Evolutionary conservation across 345 rosid genomes (phyloP).

Genomic region (Orychophragmus violaceus): DNA sequence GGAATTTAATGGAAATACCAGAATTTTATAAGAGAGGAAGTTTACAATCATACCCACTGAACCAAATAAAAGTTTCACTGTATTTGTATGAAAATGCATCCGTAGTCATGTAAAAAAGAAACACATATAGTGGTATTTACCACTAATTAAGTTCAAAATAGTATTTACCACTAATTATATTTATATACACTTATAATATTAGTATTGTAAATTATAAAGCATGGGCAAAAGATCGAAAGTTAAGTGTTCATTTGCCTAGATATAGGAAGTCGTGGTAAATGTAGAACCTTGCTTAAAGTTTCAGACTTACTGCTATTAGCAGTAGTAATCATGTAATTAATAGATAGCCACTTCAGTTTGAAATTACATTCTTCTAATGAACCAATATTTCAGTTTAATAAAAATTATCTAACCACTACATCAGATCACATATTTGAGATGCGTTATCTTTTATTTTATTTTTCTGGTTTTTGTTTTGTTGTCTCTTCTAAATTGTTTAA

Average conservation of each 20-base stretch:
- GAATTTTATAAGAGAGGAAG: too few species aligned
- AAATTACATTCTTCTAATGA: background rate
- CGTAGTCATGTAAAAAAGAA: too few species aligned
- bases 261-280: conserved; percentile 32
- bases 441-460: background rate
- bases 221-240: background rate
- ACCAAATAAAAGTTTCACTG: too few species aligned
- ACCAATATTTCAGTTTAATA: background rate
- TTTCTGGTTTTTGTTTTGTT: background rate
- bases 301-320: conserved; percentile 29
- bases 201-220: background rate
- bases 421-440: background rate
- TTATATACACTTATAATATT: background rate
- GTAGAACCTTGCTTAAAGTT: conserved; percentile 28
- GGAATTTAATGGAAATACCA: too few species aligned
- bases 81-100: too few species aligned
- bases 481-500: background rate
- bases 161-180: background rate
- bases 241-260: conserved; percentile 25
- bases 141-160: too few species aligned
- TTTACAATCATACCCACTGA: too few species aligned
- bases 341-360: background rate
- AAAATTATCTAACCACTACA: background rate
- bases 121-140: too few species aligned
- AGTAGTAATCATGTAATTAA: conserved; percentile 30